Evolutionary conservation across 192 early-diverging fungal genomes (phyloP), one percentile per base, ranked within the genome.

Genomic region (Linnemannia zychae): DNA sequence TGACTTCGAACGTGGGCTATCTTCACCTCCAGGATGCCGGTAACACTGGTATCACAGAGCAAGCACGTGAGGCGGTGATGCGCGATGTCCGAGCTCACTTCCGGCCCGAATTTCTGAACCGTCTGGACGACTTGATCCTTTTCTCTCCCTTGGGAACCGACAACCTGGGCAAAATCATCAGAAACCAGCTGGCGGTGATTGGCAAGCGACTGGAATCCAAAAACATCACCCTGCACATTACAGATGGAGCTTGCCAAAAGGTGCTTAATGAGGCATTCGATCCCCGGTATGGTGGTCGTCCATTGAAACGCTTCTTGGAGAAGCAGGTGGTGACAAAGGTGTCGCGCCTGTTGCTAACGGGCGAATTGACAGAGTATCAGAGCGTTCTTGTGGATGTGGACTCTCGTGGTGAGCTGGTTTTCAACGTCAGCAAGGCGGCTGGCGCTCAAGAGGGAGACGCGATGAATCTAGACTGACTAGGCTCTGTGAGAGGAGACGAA

Each of bases 81-180:
- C 76, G 88, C 16, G 95, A 96, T 72, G 96, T 99, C 57, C 93
- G 92, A 67, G 87, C 75, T 28, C 90, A 91, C 18, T 95, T 99
- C 94, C 94, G 96, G 5, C 95, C 99, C 20, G 99, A 99, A 89
- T 94, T 99, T 86, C 88, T 99, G 53, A 99, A 99, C 90, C 94
- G 99, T 37, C 94, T 99, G 50, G 97, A 98, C 66, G 98, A 99
- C 68, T 95, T 98, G 81, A 93, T 99, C 70, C 80, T 97, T 34
- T 98, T 98, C 90, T 87, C 93, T 34, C 94, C 96, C 31, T 91
- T 98, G n/a, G 85, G 88, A 17, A 86, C 87, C 18, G 76, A 75
- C n/a, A 89, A 95, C 46, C 91, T 97, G 24, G 87, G 87, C 52
- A 88, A 92, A 72, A 96, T 97, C 50, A 94, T 96, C 47, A 82